Percentiles rank a stretch among this genome's conserved stretches.
Conservation (phyloP, 169 alveolate genomes). For the Cryptosporidium andersoni region DNA sequence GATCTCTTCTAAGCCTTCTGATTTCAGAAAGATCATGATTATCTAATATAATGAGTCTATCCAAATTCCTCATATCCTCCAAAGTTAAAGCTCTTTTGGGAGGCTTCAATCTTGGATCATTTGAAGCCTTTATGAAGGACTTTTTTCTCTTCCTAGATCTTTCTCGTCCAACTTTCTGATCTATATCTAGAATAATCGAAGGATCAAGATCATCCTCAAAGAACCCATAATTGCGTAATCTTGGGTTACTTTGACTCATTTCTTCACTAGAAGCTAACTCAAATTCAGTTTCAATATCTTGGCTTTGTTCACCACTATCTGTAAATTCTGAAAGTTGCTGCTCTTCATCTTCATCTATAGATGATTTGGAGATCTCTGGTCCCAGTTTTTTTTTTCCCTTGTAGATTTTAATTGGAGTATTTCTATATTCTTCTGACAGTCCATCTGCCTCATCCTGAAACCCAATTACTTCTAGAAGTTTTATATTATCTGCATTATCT, state of each 20-base stretch:
- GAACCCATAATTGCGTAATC: conserved; percentile 28
- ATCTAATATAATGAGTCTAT: conserved; percentile 21
- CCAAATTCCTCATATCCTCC: conserved; percentile 31
- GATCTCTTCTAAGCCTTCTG: conserved; percentile 57
- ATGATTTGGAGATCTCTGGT: too few relatives aligned
- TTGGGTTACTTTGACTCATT: conserved; percentile 15
- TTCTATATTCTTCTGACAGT: not conserved
- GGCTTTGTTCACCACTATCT: not conserved
- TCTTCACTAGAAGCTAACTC: conserved; percentile 32
- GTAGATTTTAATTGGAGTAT: conserved; percentile 1
- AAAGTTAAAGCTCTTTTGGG: conserved; percentile 10
- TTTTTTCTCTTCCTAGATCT: conserved; percentile 9
- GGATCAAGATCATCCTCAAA: conserved; percentile 67
- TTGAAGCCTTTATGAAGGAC: too few relatives aligned
- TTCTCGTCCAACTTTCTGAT: conserved; percentile 17
- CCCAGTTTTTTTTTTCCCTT: not conserved
- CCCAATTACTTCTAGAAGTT: not conserved
- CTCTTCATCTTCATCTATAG: not conserved
- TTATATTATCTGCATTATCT: conserved; percentile 26
- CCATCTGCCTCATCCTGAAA: conserved; percentile 9
- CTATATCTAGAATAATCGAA: conserved; percentile 14
- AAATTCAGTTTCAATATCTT: not conserved
- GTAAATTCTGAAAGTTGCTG: not conserved
- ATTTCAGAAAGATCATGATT: conserved; percentile 50
- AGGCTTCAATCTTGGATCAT: not conserved